These are phyloP conservation scores for Fusarium virguliforme DNA, from an alignment of 2,329 filamentous ascomycete genomes.

Conservation along the genomic window DNA sequence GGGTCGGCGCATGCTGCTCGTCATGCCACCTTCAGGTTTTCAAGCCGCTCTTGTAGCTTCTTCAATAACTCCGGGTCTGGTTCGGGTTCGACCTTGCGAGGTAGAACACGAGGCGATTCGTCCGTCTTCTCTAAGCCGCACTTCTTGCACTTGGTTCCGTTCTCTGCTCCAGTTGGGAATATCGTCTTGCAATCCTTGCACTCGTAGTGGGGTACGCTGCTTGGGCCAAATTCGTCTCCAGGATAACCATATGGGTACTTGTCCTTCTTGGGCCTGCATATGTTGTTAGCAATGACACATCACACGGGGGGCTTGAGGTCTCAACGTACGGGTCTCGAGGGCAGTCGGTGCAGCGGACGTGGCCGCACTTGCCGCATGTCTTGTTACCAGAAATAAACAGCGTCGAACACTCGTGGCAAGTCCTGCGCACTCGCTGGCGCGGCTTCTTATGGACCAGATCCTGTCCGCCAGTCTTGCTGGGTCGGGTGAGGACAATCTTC, in stretches of 20 bases:
- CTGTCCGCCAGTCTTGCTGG: slow-evolving; percentile 77
- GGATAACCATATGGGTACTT: slow-evolving; percentile 81
- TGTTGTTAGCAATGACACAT: slow-evolving; percentile 24
- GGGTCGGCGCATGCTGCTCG: slow-evolving; percentile 3
- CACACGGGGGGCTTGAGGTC: slow-evolving; percentile 16
- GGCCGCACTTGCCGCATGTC: slow-evolving; percentile 78
- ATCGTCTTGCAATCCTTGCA: slow-evolving; percentile 76
- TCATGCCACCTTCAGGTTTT: slow-evolving; percentile 59
- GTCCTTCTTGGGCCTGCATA: slow-evolving; percentile 72
- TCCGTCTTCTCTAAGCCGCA: slow-evolving; percentile 75
- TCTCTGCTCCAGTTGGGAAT: slow-evolving; percentile 67
- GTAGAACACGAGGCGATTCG: slow-evolving; percentile 71
- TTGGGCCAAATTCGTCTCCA: slow-evolving; percentile 72
- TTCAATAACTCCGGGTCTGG: slow-evolving; percentile 74
- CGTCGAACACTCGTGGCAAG: slow-evolving; percentile 81
- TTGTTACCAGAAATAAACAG: slow-evolving; percentile 74
- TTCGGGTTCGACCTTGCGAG: slow-evolving; percentile 73
- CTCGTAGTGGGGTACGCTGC: slow-evolving; percentile 67
- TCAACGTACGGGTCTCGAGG: slow-evolving; percentile 82
- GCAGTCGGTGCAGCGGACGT: slow-evolving; percentile 84
- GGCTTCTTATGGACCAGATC: slow-evolving; percentile 81
- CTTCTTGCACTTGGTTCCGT: slow-evolving; percentile 70
- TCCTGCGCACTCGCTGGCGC: slow-evolving; percentile 81
- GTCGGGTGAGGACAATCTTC: slow-evolving; percentile 72
- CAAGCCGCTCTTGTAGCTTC: slow-evolving; percentile 71